Base-by-base conservation (phyloP, 441 rosid genomes). In the Euphorbia corollata region DNA sequence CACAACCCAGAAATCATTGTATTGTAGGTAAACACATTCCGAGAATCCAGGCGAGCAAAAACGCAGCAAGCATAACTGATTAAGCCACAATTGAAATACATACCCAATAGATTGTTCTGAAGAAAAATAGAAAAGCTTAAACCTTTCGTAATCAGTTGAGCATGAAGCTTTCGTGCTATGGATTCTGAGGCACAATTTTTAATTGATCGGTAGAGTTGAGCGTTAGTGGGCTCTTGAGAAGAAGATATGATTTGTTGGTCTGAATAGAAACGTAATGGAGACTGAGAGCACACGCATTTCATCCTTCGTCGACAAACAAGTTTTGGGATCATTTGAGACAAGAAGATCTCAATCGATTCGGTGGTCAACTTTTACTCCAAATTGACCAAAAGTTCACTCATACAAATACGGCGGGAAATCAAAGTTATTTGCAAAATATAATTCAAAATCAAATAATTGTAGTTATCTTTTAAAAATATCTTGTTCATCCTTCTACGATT, bases 71-170 rank as follows among this genome's bases (percentile, higher is more conserved):
- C 71, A 12, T 74, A 67, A 0, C 71, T 67, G 7, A 54, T 45
- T 22, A 66, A 68, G 41, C 61, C 55, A 56, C 66, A 67, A 13
- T 11, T 55, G 53, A 61, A 63, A 65, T 75, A 75, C 75, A 71
- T 39, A 12, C 30, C 30, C 43, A 67, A 18, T 32, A 67, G 63
- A 34, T 43, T 54, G 71, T 67, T 67, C 11, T 67, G 71, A 45
- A 67, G 71, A 62, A 67, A 67, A 18, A 67, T 4, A 30, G 71
- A 67, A 32, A 43, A 27, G 64, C 47, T 4, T 24, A 67, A 30
- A 27, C 71, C 71, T 2, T 53, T n/a, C 8, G 45, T 43, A 39
- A 67, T 58, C 8, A 67, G 43, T 19, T 67, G 64, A 2, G 45
- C 71, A 13, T 67, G 71, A 67, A 67, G 70, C 11, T 58, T 67